Base-by-base conservation (phyloP, 208 protist genomes). In the Leishmania amazonensis region DNA sequence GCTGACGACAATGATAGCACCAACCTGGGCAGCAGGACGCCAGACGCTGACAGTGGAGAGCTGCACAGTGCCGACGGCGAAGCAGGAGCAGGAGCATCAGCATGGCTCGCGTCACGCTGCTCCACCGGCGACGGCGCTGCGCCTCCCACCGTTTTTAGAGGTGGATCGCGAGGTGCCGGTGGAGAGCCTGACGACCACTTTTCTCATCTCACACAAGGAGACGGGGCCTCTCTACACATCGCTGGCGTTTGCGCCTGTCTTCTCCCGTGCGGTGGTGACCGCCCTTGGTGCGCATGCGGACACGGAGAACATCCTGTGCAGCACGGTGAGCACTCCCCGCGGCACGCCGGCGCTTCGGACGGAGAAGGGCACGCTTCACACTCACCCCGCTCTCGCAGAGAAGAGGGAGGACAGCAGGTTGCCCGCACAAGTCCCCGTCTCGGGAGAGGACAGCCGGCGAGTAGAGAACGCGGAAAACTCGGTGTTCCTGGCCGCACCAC, bases 161-260 rank as follows among this genome's bases (percentile, higher is more conserved):
- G 87, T 94, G 45, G 92, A 94, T 51, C 90, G 90, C 49, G 92
- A 96, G 76, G 88, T 94, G 64, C 90, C 92, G 71, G 83, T 91
- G 73, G 92, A 96, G 79, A 87, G 81, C 60, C 64, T 83, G 49
- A 90, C 89, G 58, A 92, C 92, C 7, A 60, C 81, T 5, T 96
- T 93, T 64, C 85, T 94, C 64, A 92, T 96, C 53, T 90, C 90
- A 0, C 92, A 94, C 80, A 53, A 62, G 40, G 89, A 94, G 79
- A 94, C 87, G 31, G 92, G 90, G 7, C 88, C 90, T 45, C 88
- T 94, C 24, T 96, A 96, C 85, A 93, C 90, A 31, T 91, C 90
- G n/a, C 86, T 96, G 7, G 90, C 88, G 75, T 94, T 94, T 45
- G 92, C 92, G 5, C 92, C 92, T 21, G 90, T 93, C 11, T 94